Evolutionary conservation across 306 rosid species (phyloP).

Genomic region (Sphenostylis stenocarpa): DNA sequence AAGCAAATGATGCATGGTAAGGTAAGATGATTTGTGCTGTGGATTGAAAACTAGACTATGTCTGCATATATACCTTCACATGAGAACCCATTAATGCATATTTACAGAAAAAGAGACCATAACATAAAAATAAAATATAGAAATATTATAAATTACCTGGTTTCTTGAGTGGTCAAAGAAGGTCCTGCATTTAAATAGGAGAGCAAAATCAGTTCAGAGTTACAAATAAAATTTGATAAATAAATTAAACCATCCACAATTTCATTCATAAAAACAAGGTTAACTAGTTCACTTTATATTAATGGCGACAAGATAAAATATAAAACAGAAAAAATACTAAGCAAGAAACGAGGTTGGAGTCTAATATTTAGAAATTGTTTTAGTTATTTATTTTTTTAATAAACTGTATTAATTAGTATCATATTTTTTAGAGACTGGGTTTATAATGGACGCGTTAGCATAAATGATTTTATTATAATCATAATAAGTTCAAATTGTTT

Average conservation of each 20-base stretch:
- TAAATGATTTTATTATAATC: too few relatives aligned
- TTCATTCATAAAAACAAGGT: neutral
- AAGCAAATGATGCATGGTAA: neutral
- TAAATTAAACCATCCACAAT: neutral
- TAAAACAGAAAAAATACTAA: too few relatives aligned
- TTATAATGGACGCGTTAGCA: too few relatives aligned
- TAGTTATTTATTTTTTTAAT: too few relatives aligned
- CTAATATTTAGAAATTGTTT: neutral
- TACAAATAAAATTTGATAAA: too few relatives aligned
- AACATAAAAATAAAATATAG: neutral
- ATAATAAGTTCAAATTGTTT: too few relatives aligned
- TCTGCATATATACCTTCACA: neutral
- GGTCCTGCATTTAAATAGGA: constrained; percentile 8
- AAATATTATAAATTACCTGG: constrained; percentile 7
- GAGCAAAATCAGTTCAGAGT: too few relatives aligned
- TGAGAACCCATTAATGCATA: neutral
- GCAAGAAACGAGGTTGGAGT: too few relatives aligned
- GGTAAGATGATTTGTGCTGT: neutral
- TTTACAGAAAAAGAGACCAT: neutral
- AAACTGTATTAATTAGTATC: too few relatives aligned
- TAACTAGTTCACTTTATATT: neutral
- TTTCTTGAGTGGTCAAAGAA: neutral
- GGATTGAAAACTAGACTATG: neutral
- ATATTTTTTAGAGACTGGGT: too few relatives aligned
- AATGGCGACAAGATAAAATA: neutral